phyloP scores from a whole-genome alignment of 2,329 filamentous ascomycete genomes.

The Cephalotrichum gorgonifer region DNA sequence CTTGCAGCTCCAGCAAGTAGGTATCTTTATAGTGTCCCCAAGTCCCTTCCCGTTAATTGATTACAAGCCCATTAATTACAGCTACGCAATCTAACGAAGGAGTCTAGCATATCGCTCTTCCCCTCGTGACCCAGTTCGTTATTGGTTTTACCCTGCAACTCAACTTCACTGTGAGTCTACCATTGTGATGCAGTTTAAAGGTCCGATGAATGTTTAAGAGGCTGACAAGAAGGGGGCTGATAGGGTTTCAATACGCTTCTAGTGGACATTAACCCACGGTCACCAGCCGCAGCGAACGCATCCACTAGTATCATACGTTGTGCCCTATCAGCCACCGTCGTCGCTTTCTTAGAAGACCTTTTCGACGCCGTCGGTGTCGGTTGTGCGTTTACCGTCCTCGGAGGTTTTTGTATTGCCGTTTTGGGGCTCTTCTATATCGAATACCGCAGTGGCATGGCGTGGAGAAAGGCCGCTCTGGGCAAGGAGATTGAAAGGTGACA shows the following conservation, averaged over 20 bases:
- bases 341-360: slow-evolving; percentile 11
- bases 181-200: too few relatives aligned
- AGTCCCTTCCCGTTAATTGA: too few relatives aligned
- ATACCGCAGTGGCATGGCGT: slow-evolving; percentile 5
- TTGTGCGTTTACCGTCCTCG: slow-evolving; percentile 14
- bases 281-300: slow-evolving; percentile 12
- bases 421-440: slow-evolving; percentile 8
- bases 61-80: too few relatives aligned
- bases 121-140: slow-evolving; percentile 13
- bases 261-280: slow-evolving; percentile 13
- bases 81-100: too few relatives aligned
- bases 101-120: slow-evolving; percentile 6
- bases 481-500: too few relatives aligned
- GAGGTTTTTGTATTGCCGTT: slow-evolving; percentile 8
- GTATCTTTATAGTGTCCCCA: background rate
- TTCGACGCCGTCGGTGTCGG: slow-evolving; percentile 14
- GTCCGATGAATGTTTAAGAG: too few relatives aligned
- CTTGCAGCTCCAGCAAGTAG: slow-evolving; percentile 10
- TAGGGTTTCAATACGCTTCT: slow-evolving; percentile 12
- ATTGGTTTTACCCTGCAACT: slow-evolving; percentile 12
- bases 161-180: slow-evolving; percentile 9
- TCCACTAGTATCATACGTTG: slow-evolving; percentile 13
- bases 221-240: too few relatives aligned
- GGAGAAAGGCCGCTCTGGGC: background rate
- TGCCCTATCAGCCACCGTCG: slow-evolving; percentile 10